phyloP scores from a whole-genome alignment of 768 basidiomycete genomes.

The Lentinula detonsa region DNA sequence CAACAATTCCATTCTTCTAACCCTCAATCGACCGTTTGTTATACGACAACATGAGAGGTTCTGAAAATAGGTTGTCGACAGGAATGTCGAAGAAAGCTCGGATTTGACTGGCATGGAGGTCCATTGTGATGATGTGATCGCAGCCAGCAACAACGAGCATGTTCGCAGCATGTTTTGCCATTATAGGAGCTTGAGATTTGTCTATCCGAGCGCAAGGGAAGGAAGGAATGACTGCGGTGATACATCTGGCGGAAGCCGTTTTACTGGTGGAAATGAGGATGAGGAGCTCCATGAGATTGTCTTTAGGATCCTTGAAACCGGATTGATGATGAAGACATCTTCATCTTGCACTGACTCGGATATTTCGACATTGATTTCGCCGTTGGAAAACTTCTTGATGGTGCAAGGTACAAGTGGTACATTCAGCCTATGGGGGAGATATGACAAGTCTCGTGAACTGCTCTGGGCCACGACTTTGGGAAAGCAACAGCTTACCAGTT shows the following conservation, averaged over 20 bases:
- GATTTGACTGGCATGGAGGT: slow-evolving; percentile 95
- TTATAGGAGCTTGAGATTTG: slow-evolving; percentile 94
- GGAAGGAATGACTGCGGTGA: slow-evolving; percentile 97
- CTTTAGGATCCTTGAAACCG: slow-evolving; percentile 84
- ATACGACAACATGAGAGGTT: slow-evolving; percentile 91
- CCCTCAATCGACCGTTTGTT: slow-evolving; percentile 80
- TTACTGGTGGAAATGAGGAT: slow-evolving; percentile 98
- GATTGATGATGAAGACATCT: slow-evolving; percentile 98
- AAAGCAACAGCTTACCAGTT: slow-evolving; percentile 83
- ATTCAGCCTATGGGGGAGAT: slow-evolving; percentile 64
- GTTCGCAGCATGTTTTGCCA: slow-evolving; percentile 96
- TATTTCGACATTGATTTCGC: slow-evolving; percentile 94
- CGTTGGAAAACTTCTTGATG: slow-evolving; percentile 89
- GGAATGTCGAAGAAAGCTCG: slow-evolving; percentile 98
- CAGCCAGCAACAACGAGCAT: slow-evolving; percentile 97
- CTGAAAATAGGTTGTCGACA: slow-evolving; percentile 95
- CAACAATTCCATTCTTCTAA: slow-evolving; percentile 85
- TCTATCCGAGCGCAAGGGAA: slow-evolving; percentile 97
- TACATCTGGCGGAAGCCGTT: slow-evolving; percentile 89
- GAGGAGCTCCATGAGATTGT: slow-evolving; percentile 97
- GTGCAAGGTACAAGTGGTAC: slow-evolving; percentile 81
- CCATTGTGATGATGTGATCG: slow-evolving; percentile 99
- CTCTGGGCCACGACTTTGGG: slow-evolving; percentile 24
- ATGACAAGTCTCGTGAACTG: slow-evolving; percentile 47
- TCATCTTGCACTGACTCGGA: slow-evolving; percentile 94